Evolutionary conservation across 768 basidiomycete genomes (phyloP).

Genomic region (Trametes gibbosa): DNA sequence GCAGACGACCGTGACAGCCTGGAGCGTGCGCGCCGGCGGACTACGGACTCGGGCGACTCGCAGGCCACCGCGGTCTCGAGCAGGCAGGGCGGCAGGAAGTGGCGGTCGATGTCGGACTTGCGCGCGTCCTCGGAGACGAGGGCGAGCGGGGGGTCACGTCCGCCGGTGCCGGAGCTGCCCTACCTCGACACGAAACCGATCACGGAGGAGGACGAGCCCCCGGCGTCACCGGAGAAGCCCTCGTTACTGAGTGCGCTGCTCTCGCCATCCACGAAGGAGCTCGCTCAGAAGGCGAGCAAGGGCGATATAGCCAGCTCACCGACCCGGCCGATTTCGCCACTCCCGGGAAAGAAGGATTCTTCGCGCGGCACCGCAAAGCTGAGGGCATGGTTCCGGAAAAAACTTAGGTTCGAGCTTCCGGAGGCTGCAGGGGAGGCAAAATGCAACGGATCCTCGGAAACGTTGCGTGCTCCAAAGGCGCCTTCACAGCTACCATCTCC

Average conservation of each 20-base stretch:
- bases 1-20: constrained; percentile 7
- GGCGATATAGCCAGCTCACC: constrained; percentile 6
- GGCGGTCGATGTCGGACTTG: constrained; percentile 23
- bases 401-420: constrained; percentile 34
- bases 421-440: constrained; percentile 9
- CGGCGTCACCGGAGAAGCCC: not conserved
- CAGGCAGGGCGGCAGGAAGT: constrained; percentile 18
- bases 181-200: constrained; percentile 9
- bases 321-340: constrained; percentile 12
- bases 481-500: not conserved
- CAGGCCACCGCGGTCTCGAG: constrained; percentile 49
- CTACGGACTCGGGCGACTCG: constrained; percentile 68
- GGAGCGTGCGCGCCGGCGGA: constrained; percentile 34
- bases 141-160: not conserved
- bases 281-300: constrained; percentile 19
- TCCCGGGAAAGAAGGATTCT: constrained; percentile 16
- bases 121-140: constrained; percentile 4
- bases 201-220: constrained; percentile 13
- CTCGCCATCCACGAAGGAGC: constrained; percentile 12
- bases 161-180: constrained; percentile 1
- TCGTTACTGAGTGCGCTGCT: constrained; percentile 17
- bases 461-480: not conserved
- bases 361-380: constrained; percentile 45
- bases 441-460: not conserved
- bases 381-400: constrained; percentile 64